Evolutionary conservation across 495 filamentous ascomycete genomes (phyloP), one percentile per base, ranked within the genome.

Genomic region (Parmelia sp.): DNA sequence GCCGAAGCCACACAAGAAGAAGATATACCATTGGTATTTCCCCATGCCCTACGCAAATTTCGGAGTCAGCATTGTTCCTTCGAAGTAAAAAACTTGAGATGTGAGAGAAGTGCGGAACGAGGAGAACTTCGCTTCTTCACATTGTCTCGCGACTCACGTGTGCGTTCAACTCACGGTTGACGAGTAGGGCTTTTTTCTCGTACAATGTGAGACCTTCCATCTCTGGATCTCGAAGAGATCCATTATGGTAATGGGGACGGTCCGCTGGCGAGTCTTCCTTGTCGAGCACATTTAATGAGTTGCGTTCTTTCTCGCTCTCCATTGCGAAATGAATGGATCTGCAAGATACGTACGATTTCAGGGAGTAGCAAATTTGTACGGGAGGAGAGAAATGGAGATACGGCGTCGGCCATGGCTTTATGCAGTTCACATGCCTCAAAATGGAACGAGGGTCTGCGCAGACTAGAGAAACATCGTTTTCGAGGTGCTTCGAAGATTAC

Each of bases 1-100:
- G 19, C 80, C 80, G 59, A 83, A 75, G 17, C 80, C 80, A 61
- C 78, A 81, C 10, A 82, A 70, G 23, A 71, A 63, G 73, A 78
- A 82, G 44, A 80, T 76, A 55, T 70, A 74, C 68, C 66, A 67
- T 65, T 83, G 80, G 61, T 83, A 82, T 49, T 71, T 74, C 12
- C 80, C 80, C 76, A 82, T 80, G 35, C 80, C n/a, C n/a, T n/a
- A n/a, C n/a, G n/a, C n/a, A n/a, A n/a, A n/a, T n/a, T n/a, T n/a
- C n/a, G n/a, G n/a, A n/a, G n/a, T n/a, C n/a, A n/a, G n/a, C n/a
- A n/a, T n/a, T n/a, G n/a, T n/a, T n/a, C n/a, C n/a, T n/a, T n/a
- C n/a, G n/a, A n/a, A n/a, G n/a, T n/a, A n/a, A n/a, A n/a, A n/a
- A n/a, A n/a, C n/a, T n/a, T n/a, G n/a, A n/a, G n/a, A n/a, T n/a